phyloP scores from a whole-genome alignment of 805 yeast genomes.

The Candida rishiriensis region DNA sequence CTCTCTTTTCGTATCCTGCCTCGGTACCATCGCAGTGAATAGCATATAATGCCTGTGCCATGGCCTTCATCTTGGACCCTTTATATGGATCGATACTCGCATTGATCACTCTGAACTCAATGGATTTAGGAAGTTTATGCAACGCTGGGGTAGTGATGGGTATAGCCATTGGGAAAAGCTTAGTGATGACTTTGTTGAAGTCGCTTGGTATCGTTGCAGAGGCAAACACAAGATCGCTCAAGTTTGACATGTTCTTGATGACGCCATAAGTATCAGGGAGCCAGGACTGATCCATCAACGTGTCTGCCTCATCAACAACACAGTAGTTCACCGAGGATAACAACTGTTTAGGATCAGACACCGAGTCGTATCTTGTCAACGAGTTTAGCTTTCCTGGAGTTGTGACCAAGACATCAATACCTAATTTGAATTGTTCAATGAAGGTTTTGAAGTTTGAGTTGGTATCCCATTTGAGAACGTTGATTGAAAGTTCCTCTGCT shows the following conservation, averaged over 20 bases:
- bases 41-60: slow-evolving; percentile 85
- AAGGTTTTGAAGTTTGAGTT: slow-evolving; percentile 52
- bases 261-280: slow-evolving; percentile 56
- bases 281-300: slow-evolving; percentile 81
- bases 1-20: slow-evolving; percentile 67
- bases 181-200: slow-evolving; percentile 57
- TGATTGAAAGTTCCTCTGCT: slow-evolving; percentile 35
- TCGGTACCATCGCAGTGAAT: slow-evolving; percentile 83
- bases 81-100: slow-evolving; percentile 74
- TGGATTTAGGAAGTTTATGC: slow-evolving; percentile 76
- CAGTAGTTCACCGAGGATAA: slow-evolving; percentile 49
- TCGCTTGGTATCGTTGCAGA: slow-evolving; percentile 88
- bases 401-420: slow-evolving; percentile 77
- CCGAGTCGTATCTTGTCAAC: slow-evolving; percentile 27
- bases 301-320: slow-evolving; percentile 92
- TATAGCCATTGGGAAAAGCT: slow-evolving; percentile 59
- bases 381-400: slow-evolving; percentile 71
- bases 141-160: slow-evolving; percentile 75
- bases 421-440: slow-evolving; percentile 39
- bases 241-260: slow-evolving; percentile 42
- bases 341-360: slow-evolving; percentile 31
- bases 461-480: slow-evolving; percentile 58
- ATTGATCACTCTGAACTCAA: slow-evolving; percentile 71
- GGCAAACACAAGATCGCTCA: slow-evolving; percentile 67
- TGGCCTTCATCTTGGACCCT: slow-evolving; percentile 77